phyloP scores from a whole-genome alignment of 768 basidiomycete species.

The Hygrocybe punicea region DNA sequence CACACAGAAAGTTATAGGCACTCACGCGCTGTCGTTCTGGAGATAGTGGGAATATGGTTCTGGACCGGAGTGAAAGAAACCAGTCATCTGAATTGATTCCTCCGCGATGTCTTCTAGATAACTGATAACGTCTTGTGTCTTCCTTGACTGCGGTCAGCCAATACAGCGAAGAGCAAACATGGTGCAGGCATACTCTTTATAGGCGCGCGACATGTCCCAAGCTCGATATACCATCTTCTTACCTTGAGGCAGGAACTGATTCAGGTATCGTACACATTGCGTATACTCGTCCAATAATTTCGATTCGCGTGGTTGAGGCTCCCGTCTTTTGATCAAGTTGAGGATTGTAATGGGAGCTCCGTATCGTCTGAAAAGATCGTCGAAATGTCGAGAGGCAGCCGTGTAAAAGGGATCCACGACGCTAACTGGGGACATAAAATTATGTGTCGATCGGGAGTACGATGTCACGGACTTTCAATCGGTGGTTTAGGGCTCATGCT shows the following conservation, averaged over 20 bases:
- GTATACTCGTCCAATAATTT: constrained; percentile 89
- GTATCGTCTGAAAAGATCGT: constrained; percentile 84
- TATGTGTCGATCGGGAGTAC: not conserved
- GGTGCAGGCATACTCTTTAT: constrained; percentile 68
- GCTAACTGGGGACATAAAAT: constrained; percentile 54
- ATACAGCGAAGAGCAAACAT: not conserved
- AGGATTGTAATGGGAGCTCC: constrained; percentile 86
- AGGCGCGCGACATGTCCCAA: constrained; percentile 95
- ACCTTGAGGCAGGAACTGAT: constrained; percentile 85
- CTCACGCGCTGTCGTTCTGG: constrained; percentile 44
- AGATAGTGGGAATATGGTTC: constrained; percentile 76
- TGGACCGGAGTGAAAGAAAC: constrained; percentile 92
- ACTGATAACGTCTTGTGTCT: constrained; percentile 92
- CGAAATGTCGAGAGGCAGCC: constrained; percentile 90
- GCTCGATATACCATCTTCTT: constrained; percentile 89
- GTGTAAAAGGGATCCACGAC: constrained; percentile 94
- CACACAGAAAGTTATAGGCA: constrained; percentile 4
- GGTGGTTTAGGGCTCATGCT: constrained; percentile 91
- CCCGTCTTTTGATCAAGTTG: constrained; percentile 88
- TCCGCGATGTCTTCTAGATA: constrained; percentile 94
- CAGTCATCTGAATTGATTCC: constrained; percentile 84
- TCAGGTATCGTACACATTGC: constrained; percentile 87
- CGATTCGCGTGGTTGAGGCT: constrained; percentile 78
- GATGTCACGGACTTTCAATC: constrained; percentile 74
- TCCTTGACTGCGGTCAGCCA: constrained; percentile 44